Base-by-base conservation (phyloP, 176 grass and related monocot genomes). In the Alloteropsis semialata region DNA sequence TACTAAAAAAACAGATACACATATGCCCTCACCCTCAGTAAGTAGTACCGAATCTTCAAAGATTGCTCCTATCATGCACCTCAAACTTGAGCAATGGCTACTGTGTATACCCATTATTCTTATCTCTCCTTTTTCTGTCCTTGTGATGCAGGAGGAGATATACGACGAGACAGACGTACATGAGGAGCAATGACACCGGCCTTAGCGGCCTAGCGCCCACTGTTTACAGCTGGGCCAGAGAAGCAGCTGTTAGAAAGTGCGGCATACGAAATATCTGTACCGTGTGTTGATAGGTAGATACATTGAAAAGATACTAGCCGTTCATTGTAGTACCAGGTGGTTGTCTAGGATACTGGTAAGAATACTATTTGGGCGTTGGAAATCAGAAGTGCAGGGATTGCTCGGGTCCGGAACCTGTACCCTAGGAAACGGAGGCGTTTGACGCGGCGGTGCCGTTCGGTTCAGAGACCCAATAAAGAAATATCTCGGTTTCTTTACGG, bases 141-240 rank as follows among this genome's bases (percentile, higher is more conserved):
- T 12, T 57, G 66, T 30, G 63, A 38, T 57, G 37, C 81, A 98
- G 95, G 95, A 98, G 71, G 95, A 98, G 86, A 98, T 98, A 60
- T 98, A 91, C 76, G 95, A 98, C 15, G 95, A 98, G 72, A 98
- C 95, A n/a, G 92, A 98, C 69, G 54, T 93, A 71, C 95, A 91
- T 0, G 89, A 97, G 58, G 88, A 98, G 17, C 81, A 87, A 89
- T 87, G 11, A 86, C 79, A 65, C 73, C n/a, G n/a, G n/a, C n/a
- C n/a, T n/a, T n/a, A n/a, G n/a, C 12, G 66, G 66, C 37, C 12
- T 33, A 24, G 5, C 5, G 39, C n/a, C n/a, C n/a, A 3, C 5
- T 68, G 22, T 69, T 70, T 32, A 55, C 45, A 57, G 6, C 57
- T 59, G 60, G 51, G 42, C 2, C 81, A 46, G 48, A 59, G 63